Evolutionary conservation across 2,329 filamentous ascomycete genomes (phyloP).

Genomic region (Xylariaceae sp.): DNA sequence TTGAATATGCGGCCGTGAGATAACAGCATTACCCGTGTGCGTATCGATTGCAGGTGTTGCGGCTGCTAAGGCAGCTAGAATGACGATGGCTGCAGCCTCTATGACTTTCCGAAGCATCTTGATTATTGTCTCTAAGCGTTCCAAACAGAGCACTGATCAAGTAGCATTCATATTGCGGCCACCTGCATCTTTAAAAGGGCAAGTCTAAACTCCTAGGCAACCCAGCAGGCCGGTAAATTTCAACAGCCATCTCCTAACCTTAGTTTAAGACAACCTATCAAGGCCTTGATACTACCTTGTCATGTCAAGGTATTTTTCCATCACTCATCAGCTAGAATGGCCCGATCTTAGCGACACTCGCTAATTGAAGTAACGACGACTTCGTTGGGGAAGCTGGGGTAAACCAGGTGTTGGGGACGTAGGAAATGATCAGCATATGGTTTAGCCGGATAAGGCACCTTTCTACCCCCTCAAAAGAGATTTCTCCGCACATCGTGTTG

Average conservation of each 20-base stretch:
- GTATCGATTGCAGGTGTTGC: constrained; percentile 5
- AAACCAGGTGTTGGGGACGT: constrained; percentile 2
- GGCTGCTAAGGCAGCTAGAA: constrained; percentile 10
- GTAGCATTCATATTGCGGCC: not conserved
- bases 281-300: not conserved
- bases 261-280: not conserved
- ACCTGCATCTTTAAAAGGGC: constrained; percentile 2
- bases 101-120: constrained; percentile 12
- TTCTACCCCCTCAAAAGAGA: not conserved
- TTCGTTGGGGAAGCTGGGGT: constrained; percentile 27
- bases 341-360: not conserved
- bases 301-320: constrained; percentile 26
- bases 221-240: not conserved
- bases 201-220: not conserved
- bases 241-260: not conserved
- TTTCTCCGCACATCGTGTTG: constrained; percentile 6
- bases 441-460: constrained; percentile 2
- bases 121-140: not conserved
- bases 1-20: constrained; percentile 27
- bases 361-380: not conserved
- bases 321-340: constrained; percentile 26
- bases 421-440: not conserved
- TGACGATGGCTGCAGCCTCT: constrained; percentile 4
- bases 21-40: not conserved
- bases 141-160: not conserved